Evolutionary conservation across 1,139 yeast species (phyloP), one percentile per base, ranked within the genome.

Genomic region (Pneumocystis wakefieldiae): DNA sequence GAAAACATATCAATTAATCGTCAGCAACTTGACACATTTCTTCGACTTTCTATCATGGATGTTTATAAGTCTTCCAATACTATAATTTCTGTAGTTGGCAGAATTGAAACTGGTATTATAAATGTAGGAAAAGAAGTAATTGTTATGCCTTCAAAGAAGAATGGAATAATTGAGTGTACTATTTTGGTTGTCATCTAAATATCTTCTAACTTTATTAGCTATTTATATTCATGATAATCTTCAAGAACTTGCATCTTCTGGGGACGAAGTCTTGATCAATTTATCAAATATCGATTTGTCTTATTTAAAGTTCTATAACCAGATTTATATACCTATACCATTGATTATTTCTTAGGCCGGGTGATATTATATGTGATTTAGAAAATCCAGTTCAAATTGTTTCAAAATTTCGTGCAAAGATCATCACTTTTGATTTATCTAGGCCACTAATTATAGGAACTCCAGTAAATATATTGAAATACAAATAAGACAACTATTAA

Each of bases 91-190:
- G 76, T 89, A 12, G 76, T 80, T 37, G 97, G 97, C 0, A 81
- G 91, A 67, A 78, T 91, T 0, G 82, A 84, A 62, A 78, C 86
- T 8, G 98, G 98, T 2, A 75, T 80, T 1, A 79, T 90, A 39
- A 91, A 87, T 72, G 80, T 83, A 0, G 95, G 95, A 48, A 94
- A 91, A 70, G 79, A 85, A 0, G 77, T 89, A 7, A 71, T 79
- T 1, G 75, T 85, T 1, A 78, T 83, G 39, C 96, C 96, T 6
- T 66, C 71, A 35, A 68, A 67, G 8, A 67, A 77, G 67, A 71
- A 74, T 24, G 81, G 78, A 3, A 68, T 74, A 19, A 80, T 83
- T 59, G 83, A 80, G 66, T 69, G 75, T 17, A 76, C 81, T 8
- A 66, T 67, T 2, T 70, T 73, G 17, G 3, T 38, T 29, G 35